Conservation (phyloP, 345 rosid species). For the Pseudoturritis turrita region DNA sequence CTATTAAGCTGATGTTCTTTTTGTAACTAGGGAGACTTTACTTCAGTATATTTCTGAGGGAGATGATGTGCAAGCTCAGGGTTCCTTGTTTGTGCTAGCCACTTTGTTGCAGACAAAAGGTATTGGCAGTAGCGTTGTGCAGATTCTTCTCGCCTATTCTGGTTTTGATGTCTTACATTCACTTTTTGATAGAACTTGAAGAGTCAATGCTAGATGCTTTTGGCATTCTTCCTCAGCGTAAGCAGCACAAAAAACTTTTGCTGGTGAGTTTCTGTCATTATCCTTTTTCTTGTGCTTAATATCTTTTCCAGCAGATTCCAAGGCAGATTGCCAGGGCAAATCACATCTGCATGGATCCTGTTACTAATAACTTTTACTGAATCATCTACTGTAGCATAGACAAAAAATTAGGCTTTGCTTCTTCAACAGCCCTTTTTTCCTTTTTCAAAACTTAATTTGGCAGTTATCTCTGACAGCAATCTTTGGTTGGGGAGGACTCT, state of each 20-base stretch:
- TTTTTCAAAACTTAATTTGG: conserved; percentile 21
- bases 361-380: not conserved
- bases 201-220: conserved; percentile 95
- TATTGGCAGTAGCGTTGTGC: conserved; percentile 29
- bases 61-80: conserved; percentile 69
- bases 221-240: conserved; percentile 97
- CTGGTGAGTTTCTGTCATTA: conserved; percentile 50
- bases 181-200: conserved; percentile 60
- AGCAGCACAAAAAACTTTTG: conserved; percentile 91
- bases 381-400: not conserved
- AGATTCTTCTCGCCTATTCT: not conserved
- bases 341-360: not conserved
- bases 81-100: conserved; percentile 81
- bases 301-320: not conserved
- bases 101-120: conserved; percentile 97
- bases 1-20: not conserved
- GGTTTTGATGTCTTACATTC: conserved; percentile 6
- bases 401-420: not conserved
- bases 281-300: not conserved
- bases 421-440: not conserved
- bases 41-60: conserved; percentile 66
- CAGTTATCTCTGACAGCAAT: conserved; percentile 50
- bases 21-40: conserved; percentile 62
- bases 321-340: not conserved
- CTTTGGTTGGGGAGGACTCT: conserved; percentile 88